Percentiles rank a stretch among this genome's conserved stretches.
phyloP scores from a whole-genome alignment of 306 rosid genomes.

The Luffa acutangula region DNA sequence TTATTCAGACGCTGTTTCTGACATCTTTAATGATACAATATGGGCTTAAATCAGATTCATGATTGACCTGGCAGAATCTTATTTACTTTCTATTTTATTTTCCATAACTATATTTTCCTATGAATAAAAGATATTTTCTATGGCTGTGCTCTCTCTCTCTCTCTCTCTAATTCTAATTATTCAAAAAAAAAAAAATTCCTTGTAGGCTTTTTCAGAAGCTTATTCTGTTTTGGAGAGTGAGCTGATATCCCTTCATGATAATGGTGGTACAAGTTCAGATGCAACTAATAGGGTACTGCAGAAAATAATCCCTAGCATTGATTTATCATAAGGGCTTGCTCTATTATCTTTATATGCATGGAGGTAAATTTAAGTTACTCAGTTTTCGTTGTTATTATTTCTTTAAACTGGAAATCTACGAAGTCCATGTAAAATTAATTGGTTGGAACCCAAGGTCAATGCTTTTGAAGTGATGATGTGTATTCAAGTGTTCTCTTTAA shows the following conservation, averaged over 20 bases:
- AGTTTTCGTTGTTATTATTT: slow-evolving; percentile 1
- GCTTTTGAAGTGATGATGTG: background rate
- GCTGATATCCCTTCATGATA: slow-evolving; percentile 33
- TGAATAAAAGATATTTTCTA: background rate
- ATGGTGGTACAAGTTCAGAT: slow-evolving; percentile 37
- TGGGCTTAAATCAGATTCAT: background rate
- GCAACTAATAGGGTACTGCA: slow-evolving; percentile 44
- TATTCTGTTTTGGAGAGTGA: slow-evolving; percentile 64
- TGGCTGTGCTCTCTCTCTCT: background rate
- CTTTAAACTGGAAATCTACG: background rate
- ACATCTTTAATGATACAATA: background rate
- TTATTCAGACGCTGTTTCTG: background rate
- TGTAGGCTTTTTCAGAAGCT: slow-evolving; percentile 87
- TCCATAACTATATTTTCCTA: background rate
- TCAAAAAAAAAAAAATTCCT: slow-evolving; percentile 1
- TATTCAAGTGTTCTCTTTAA: background rate
- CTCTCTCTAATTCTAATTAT: background rate
- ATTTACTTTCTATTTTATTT: background rate
- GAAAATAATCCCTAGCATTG: slow-evolving; percentile 68
- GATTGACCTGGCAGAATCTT: background rate
- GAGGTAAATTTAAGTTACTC: slow-evolving; percentile 28
- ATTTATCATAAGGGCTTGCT: slow-evolving; percentile 32
- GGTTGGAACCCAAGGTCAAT: background rate
- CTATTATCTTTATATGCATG: slow-evolving; percentile 17
- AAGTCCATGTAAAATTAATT: background rate